phyloP scores from a whole-genome alignment of 169 alveolate species.

The Hammondia hammondi region DNA sequence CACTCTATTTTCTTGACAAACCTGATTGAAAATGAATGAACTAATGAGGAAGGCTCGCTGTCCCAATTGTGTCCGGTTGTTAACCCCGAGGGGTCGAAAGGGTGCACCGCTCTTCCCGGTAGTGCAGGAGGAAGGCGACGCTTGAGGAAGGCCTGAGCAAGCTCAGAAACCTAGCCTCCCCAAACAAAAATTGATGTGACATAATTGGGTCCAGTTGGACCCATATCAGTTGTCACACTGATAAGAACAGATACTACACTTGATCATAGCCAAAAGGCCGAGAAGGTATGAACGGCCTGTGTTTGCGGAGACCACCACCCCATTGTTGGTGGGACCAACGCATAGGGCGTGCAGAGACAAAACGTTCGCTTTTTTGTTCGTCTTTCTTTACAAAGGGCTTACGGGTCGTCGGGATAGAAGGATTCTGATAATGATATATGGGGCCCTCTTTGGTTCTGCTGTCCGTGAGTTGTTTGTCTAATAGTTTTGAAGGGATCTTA shows the following conservation, averaged over 20 bases:
- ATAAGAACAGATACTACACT: slow-evolving; percentile 96
- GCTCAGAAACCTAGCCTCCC: slow-evolving; percentile 69
- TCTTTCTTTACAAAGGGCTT: no score
- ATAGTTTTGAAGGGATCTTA: no score
- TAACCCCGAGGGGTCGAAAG: slow-evolving; percentile 73
- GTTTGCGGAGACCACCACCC: neutral
- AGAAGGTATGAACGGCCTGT: slow-evolving; percentile 88
- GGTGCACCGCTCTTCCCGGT: slow-evolving; percentile 70
- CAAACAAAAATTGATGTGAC: slow-evolving; percentile 74
- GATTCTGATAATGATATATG: no score
- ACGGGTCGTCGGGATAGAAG: no score
- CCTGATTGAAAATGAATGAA: no score
- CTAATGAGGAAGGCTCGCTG: no score
- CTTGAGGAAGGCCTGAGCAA: slow-evolving; percentile 71
- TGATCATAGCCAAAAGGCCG: slow-evolving; percentile 97
- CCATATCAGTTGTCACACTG: slow-evolving; percentile 95
- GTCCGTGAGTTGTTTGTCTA: no score
- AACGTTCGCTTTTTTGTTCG: neutral
- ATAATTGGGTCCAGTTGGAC: slow-evolving; percentile 75
- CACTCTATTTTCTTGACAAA: no score
- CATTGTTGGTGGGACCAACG: neutral
- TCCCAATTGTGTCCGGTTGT: no score
- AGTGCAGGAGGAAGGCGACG: slow-evolving; percentile 73
- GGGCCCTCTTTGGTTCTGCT: no score
- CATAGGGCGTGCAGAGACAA: neutral